Base-by-base conservation (phyloP, 176 grass and related monocot species). In the Oropetium thomaeum region DNA sequence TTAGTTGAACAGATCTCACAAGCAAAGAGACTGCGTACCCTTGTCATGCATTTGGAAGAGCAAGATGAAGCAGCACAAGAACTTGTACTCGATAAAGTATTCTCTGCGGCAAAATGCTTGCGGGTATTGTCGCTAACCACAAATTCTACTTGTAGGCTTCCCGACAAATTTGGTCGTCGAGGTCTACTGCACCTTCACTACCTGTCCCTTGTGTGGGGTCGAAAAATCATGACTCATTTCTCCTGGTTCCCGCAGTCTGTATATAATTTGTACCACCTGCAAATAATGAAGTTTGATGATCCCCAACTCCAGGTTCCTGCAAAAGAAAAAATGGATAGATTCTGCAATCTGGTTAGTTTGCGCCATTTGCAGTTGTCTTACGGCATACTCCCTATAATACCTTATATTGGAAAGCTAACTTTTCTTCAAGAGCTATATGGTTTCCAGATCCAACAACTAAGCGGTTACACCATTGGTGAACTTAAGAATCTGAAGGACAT, bases 121-220 rank as follows among this genome's bases (percentile, higher is more conserved):
- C 38, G 77, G 19, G 77, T 89, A 1, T 77, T 89, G 16, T 80
- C 63, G 20, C 32, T 89, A 77, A 73, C 45, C 13, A 32, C 58
- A 39, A 71, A 66, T 37, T 80, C 27, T 29, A 58, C 0, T 0
- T 88, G 19, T 8, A 68, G 85, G 38, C 48, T 81, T 10, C 76
- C 77, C 66, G 2, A 85, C 61, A 31, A 37, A 51, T 45, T 89
- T 76, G 16, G 30, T 12, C 4, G 31, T n/a, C n/a, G n/a, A n/a
- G n/a, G n/a, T 49, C 65, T 81, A 53, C 39, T 81, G 74, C 87
- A 89, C 37, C 62, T 89, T 69, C 77, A 71, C 0, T 85, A 89
- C 26, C 54, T 89, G 42, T 81, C 69, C 30, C 70, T 82, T 10
- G 5, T 13, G 5, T 12, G 47, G 62, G 65, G 29, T 23, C 12